Conservation (phyloP, 1,284 basidiomycete genomes). For the Leccinum variabile region DNA sequence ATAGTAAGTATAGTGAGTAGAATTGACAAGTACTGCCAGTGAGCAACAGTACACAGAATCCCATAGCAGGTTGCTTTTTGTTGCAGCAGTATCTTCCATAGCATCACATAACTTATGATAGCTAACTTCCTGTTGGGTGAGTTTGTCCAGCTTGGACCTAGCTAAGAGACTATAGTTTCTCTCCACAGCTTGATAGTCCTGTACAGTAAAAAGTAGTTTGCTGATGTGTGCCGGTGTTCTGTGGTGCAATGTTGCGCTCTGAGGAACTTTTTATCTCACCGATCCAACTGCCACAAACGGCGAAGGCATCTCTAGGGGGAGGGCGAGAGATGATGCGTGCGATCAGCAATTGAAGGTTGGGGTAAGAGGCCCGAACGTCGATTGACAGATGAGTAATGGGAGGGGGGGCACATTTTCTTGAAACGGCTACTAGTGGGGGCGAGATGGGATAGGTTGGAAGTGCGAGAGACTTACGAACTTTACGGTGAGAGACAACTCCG, state of each 20-base stretch:
- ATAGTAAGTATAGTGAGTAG: no score
- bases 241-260: slow-evolving; percentile 10
- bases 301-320: slow-evolving; percentile 23
- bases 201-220: no score
- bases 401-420: slow-evolving; percentile 31
- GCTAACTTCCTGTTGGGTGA: no score
- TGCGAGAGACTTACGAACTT: slow-evolving; percentile 43
- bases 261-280: slow-evolving; percentile 22
- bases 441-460: slow-evolving; percentile 26
- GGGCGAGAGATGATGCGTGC: slow-evolving; percentile 23
- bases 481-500: slow-evolving; percentile 58
- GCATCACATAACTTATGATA: no score
- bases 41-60: no score
- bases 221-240: background rate
- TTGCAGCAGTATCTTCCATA: no score
- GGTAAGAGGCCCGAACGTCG: slow-evolving; percentile 43
- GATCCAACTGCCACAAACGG: slow-evolving; percentile 32
- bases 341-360: slow-evolving; percentile 13
- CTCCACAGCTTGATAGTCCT: no score
- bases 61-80: no score
- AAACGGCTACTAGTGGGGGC: slow-evolving; percentile 22
- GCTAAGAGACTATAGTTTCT: no score
- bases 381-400: slow-evolving; percentile 54
- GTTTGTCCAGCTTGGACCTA: no score
- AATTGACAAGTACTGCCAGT: no score